Conservation (phyloP, 2,329 filamentous ascomycete genomes). For the Microdochium nivale region DNA sequence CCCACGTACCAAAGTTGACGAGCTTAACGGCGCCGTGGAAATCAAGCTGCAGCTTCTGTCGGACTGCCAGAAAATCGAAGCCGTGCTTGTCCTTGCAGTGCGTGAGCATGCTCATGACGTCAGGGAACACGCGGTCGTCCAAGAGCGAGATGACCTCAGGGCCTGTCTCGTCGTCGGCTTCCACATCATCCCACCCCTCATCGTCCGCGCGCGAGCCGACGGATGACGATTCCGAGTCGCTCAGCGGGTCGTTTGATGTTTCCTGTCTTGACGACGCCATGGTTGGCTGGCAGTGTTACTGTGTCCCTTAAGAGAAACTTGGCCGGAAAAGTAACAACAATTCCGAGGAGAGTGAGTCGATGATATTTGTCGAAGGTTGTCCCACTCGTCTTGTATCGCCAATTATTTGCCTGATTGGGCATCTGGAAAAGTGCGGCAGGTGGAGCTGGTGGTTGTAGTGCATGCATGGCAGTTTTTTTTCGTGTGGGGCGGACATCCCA, state of each 20-base stretch:
- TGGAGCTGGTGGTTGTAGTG: background rate
- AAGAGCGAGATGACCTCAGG: slow-evolving; percentile 59
- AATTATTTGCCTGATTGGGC: background rate
- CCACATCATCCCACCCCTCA: slow-evolving; percentile 44
- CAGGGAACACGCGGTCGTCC: slow-evolving; percentile 56
- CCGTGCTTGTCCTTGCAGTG: slow-evolving; percentile 57
- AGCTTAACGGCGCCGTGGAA: slow-evolving; percentile 68
- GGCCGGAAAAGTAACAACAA: background rate
- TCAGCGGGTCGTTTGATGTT: slow-evolving; percentile 10
- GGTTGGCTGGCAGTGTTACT: background rate
- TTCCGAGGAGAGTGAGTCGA: background rate
- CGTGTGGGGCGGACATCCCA: background rate
- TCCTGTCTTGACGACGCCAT: slow-evolving; percentile 6
- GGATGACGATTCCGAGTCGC: slow-evolving; percentile 25
- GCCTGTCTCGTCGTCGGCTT: slow-evolving; percentile 51
- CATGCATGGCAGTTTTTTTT: background rate
- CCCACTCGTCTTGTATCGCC: background rate
- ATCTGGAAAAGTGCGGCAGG: background rate
- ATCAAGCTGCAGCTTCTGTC: slow-evolving; percentile 53
- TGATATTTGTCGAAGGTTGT: background rate
- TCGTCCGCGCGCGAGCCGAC: slow-evolving; percentile 30
- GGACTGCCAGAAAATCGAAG: slow-evolving; percentile 58
- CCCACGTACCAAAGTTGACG: slow-evolving; percentile 52
- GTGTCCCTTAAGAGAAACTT: background rate
- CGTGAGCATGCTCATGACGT: slow-evolving; percentile 55